Conservation (phyloP, 73 alveolate species). For the Durusdinium trenchii region DNA sequence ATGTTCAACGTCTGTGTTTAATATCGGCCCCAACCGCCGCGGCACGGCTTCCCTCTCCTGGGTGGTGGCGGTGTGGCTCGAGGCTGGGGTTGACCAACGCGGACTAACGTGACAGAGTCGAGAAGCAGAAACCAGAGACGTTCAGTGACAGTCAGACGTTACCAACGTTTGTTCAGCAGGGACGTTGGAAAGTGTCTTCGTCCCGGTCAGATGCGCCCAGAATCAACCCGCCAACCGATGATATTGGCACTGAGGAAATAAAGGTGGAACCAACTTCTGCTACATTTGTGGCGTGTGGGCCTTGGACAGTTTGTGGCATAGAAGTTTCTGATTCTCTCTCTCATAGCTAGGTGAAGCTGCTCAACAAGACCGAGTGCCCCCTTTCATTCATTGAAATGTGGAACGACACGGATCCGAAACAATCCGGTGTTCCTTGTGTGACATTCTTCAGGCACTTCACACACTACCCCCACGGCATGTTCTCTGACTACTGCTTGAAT, state of each 20-base stretch:
- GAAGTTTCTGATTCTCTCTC: background rate
- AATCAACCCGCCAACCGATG: background rate
- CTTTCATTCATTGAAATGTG: background rate
- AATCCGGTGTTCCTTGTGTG: background rate
- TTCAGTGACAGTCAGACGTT: no score
- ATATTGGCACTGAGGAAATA: conserved; percentile 14
- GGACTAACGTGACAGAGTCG: no score
- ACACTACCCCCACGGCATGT: conserved; percentile 87
- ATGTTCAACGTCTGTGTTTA: no score
- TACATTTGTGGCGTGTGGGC: conserved; percentile 67
- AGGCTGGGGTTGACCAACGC: no score
- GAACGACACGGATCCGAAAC: background rate
- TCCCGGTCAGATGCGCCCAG: no score
- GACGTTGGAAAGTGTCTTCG: no score
- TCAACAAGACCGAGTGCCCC: conserved; percentile 68
- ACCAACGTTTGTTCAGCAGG: no score
- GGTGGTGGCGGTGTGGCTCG: no score
- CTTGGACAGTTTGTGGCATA: background rate
- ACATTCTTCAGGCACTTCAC: conserved; percentile 63
- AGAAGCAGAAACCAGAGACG: no score
- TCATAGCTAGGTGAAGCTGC: conserved; percentile 17
- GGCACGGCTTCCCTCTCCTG: no score
- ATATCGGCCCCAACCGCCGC: no score
- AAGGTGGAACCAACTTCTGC: conserved; percentile 91
- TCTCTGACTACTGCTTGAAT: conserved; percentile 83